Conservation (phyloP, 495 filamentous ascomycete genomes). For the Neurospora sp. region DNA sequence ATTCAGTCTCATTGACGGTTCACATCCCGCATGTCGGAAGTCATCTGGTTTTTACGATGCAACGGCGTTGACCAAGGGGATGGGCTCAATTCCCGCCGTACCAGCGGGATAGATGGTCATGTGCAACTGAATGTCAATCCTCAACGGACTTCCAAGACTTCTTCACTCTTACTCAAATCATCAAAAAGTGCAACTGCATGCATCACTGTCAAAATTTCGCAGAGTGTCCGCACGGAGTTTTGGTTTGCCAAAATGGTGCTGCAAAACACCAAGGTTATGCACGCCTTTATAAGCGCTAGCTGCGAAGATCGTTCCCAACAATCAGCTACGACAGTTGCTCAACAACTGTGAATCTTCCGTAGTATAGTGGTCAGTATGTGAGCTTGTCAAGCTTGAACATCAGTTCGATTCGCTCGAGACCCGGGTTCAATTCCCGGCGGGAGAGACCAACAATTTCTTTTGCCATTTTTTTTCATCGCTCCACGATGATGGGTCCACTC, state of each 20-base stretch:
- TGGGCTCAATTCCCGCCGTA: too few relatives aligned
- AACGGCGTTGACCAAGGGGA: not conserved
- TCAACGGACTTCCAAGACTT: fast-evolving
- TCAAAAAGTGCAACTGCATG: too few relatives aligned
- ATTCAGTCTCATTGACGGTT: too few relatives aligned
- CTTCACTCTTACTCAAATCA: too few relatives aligned
- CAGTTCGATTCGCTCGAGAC: not conserved
- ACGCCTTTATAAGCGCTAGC: not conserved
- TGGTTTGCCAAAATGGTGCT: not conserved
- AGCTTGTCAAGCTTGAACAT: not conserved
- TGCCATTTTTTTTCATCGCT: not conserved
- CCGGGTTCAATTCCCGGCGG: not conserved
- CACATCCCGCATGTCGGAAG: not conserved
- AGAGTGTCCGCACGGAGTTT: not conserved
- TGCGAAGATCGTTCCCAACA: not conserved
- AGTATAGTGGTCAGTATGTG: not conserved
- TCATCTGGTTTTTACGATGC: not conserved
- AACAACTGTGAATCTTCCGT: not conserved
- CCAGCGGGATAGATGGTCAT: not conserved
- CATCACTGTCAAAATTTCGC: fast-evolving
- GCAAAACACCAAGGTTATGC: not conserved
- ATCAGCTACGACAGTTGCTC: not conserved
- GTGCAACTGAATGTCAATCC: fast-evolving
- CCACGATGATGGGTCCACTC: too few relatives aligned
- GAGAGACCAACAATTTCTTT: not conserved